A percentile compares a stretch with the other conserved stretches of the same genome.
Evolutionary conservation across 129 eudicot species (phyloP).

Genomic region (Saussurea involucrata): DNA sequence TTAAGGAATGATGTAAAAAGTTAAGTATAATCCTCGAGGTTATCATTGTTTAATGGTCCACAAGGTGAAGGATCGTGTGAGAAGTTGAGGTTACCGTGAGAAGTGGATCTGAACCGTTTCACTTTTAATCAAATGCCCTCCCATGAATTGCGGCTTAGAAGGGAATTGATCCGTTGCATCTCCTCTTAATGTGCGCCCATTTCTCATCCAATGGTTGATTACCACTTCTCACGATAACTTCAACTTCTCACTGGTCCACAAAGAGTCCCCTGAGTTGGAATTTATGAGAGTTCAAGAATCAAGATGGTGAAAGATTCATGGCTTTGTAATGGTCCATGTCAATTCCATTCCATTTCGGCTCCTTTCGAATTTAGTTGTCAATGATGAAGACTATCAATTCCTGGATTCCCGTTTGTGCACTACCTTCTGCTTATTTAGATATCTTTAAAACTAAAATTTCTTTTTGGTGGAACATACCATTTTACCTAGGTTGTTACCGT

Average conservation of each 20-base stretch:
- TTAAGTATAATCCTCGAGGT: slow-evolving; percentile 1
- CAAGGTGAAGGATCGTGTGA: no score
- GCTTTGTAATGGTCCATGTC: background rate
- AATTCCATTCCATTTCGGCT: background rate
- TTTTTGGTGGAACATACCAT: background rate
- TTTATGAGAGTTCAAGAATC: background rate
- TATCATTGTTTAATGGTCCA: background rate
- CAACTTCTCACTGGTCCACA: background rate
- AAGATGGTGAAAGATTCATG: background rate
- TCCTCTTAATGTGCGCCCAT: no score
- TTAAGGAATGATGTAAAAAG: background rate
- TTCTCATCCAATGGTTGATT: no score
- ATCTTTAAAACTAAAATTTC: background rate
- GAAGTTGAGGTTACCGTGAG: no score
- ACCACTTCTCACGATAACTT: no score
- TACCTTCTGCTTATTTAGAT: background rate
- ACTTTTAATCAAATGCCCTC: no score
- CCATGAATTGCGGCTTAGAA: no score
- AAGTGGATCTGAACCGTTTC: no score
- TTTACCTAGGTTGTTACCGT: background rate
- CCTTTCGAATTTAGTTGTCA: background rate
- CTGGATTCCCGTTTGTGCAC: background rate
- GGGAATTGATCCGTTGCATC: no score
- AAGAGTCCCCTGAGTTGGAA: background rate
- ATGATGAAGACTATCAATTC: background rate